Percentiles rank a stretch among this genome's conserved stretches.
These are phyloP conservation scores for Colletotrichum brevisporum DNA, from an alignment of 2,329 filamentous ascomycete species.

Conservation along the genomic window DNA sequence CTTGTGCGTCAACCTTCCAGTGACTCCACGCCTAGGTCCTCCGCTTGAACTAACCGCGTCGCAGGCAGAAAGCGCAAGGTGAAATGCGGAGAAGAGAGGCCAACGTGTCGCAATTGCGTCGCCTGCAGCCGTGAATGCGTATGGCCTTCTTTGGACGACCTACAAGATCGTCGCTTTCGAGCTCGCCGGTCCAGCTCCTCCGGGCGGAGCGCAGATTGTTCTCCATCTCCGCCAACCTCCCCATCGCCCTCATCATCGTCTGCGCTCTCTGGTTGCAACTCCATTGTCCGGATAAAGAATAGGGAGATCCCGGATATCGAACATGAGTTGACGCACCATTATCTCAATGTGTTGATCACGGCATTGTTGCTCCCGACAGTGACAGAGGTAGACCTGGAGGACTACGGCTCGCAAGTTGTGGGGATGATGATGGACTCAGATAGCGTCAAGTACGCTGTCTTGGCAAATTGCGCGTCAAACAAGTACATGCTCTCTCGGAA, in stretches of 20 bases:
- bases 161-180: constrained; percentile 7
- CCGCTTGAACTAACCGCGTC: too few relatives aligned
- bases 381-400: not conserved
- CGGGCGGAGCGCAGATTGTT: too few relatives aligned
- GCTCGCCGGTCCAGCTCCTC: not conserved
- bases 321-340: constrained; percentile 2
- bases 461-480: constrained; percentile 6
- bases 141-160: not conserved
- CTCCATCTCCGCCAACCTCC: not conserved
- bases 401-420: not conserved
- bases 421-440: constrained; percentile 8
- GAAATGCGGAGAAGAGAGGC: constrained; percentile 20
- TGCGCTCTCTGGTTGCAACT: not conserved
- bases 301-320: not conserved
- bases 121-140: not conserved
- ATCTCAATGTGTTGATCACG: constrained; percentile 3
- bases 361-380: not conserved
- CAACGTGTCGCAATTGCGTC: constrained; percentile 10
- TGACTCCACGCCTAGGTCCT: too few relatives aligned
- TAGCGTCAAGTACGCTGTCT: constrained; percentile 6
- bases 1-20: not conserved
- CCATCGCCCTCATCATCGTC: not conserved
- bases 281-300: not conserved
- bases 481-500: constrained; percentile 12
- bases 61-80: constrained; percentile 6